These are phyloP conservation scores for Leishmania gerbilli DNA, from an alignment of 208 protist genomes.

Conservation along the genomic window DNA sequence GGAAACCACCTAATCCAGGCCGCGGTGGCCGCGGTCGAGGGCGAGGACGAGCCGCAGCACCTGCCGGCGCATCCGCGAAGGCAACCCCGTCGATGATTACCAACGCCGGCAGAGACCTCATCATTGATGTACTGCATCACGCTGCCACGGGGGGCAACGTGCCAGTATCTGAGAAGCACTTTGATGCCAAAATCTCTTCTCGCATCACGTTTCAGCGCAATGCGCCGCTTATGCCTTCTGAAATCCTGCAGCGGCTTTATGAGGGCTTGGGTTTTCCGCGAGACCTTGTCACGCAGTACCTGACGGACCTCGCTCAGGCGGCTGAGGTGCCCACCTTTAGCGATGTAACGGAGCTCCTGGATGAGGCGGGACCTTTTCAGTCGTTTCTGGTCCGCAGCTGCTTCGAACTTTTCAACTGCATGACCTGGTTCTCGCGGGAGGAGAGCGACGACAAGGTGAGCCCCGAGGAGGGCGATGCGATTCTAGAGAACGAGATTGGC, in stretches of 20 bases:
- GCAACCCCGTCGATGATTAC: slow-evolving; percentile 74
- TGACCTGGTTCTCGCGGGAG: slow-evolving; percentile 71
- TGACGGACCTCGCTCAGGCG: slow-evolving; percentile 68
- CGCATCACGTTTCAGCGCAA: slow-evolving; percentile 84
- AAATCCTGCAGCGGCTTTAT: slow-evolving; percentile 75
- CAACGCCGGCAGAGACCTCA: slow-evolving; percentile 68
- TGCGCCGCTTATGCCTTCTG: slow-evolving; percentile 61
- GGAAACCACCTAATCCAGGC: slow-evolving; percentile 41
- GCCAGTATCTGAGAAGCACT: slow-evolving; percentile 86
- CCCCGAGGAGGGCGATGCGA: slow-evolving; percentile 56
- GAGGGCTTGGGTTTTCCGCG: slow-evolving; percentile 89
- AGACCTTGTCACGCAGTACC: slow-evolving; percentile 77
- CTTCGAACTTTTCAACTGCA: slow-evolving; percentile 87
- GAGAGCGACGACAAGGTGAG: slow-evolving; percentile 33
- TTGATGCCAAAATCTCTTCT: slow-evolving; percentile 58
- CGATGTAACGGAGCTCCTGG: slow-evolving; percentile 66
- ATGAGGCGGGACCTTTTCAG: slow-evolving; percentile 62
- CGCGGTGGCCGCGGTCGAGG: slow-evolving; percentile 34
- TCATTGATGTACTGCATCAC: slow-evolving; percentile 91
- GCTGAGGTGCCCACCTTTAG: slow-evolving; percentile 53
- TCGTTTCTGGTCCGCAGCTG: slow-evolving; percentile 79
- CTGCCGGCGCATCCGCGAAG: slow-evolving; percentile 20
- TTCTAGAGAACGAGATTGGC: slow-evolving; percentile 73
- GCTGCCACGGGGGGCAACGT: slow-evolving; percentile 79
- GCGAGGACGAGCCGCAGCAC: slow-evolving; percentile 28